Evolutionary conservation across 1,284 basidiomycete species (phyloP), one percentile per base, ranked within the genome.

Genomic region (Sphaerobolus stellatus): DNA sequence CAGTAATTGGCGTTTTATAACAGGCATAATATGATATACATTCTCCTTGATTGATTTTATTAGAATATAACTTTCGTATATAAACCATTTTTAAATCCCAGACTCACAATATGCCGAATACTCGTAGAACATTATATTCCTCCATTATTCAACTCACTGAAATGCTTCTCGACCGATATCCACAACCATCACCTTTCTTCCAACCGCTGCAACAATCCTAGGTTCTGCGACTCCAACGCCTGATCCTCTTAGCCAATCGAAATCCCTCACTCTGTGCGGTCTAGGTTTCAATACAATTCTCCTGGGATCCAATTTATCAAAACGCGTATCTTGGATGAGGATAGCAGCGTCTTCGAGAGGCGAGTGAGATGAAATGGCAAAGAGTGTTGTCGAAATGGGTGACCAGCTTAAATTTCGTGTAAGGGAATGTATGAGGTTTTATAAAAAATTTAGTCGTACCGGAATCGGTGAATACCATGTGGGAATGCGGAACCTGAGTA

Each of bases 191-290:
- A 90, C 68, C 51, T 78, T 77, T 52, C 74, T 70, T 38, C 84
- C 85, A 20, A 87, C 75, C 14, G 83, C 86, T 5, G 82, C 83
- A 2, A 78, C 88, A 54, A 92, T 77, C 41, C 82, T 72, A 13
- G 50, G 85, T 81, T 57, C 82, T 82, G 29, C 81, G 79, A 18
- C 33, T 1, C 29, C 29, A n/a, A 31, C n/a, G 28, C 25, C 18
- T 13, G 6, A 20, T n/a, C n/a, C n/a, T n/a, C n/a, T n/a, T 20
- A 91, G 66, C 70, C 90, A 92, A 70, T 91, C 88, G 62, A 92
- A 89, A 64, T 88, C 84, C 46, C 79, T 76, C 34, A 90, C 74
- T 56, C 77, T 75, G 65, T 85, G 78, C 18, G 88, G 88, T 24
- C 78, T 77, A 24, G 80, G 74, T 22, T 77, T 77, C 50, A 91